Evolutionary conservation across 345 rosid species (phyloP), one percentile per base, ranked within the genome.

Genomic region (Chamaenerion angustifolium): DNA sequence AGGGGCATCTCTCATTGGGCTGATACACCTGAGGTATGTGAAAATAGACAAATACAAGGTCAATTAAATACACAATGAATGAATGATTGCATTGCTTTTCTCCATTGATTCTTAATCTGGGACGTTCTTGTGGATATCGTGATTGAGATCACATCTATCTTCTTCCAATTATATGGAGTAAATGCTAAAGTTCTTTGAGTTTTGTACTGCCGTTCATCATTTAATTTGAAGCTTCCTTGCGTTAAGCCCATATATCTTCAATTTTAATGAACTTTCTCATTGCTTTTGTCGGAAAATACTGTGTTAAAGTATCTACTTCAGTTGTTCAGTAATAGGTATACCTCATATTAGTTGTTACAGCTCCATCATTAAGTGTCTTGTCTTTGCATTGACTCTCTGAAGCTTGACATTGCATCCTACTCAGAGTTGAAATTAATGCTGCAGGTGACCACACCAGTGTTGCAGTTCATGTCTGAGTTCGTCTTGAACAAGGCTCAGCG

Each of bases 401-500:
- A 35, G 37, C 23, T 31, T 12, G 41, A 11, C 45, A 35, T 31
- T 45, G 23, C 51, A 40, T 52, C 31, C 37, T 47, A 12, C 49
- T 45, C 31, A 42, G 55, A 41, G 35, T n/a, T 58, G 42, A 25
- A 16, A 48, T 46, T 57, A 48, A 63, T 62, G 65, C 53, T 74
- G 64, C 80, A 93, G 99, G 96, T 88, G 56, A 88, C 95, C 18
- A 88, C 99, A 42, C 94, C 96, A 14, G 57, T 88, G 76, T 61
- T 93, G 63, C 88, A 93, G 68, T 93, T 88, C 81, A 81, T 88
- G 94, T 86, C 96, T 57, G 99, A 93, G 76, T 93, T 93, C 60
- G 99, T 88, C 53, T 67, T 80, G 65, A 93, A 93, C 86, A 88
- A 93, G 70, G 78, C 95, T 59, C 96, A 88, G 63, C 90, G 96